Base-by-base conservation (phyloP, 176 grass and related monocot genomes). In the Oryza officinalis region DNA sequence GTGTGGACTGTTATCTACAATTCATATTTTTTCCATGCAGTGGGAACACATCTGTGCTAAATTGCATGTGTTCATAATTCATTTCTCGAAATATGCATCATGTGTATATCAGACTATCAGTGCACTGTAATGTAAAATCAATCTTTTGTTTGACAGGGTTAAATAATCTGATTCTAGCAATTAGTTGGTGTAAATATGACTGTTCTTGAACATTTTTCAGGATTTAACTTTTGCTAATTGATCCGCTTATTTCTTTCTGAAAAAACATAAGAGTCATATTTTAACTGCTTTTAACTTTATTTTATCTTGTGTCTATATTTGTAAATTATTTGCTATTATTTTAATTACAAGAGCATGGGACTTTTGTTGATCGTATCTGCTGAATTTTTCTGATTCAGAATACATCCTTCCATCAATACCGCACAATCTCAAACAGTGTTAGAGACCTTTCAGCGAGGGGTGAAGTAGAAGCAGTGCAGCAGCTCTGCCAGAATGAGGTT, bases 381-480 rank as follows among this genome's bases (percentile, higher is more conserved):
- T 60, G 18, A 4, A 30, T 84, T 72, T 72, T 40, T 83, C 64
- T 84, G 74, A 89, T 89, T 45, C 83, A 99, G 96, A 99, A 99
- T 68, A 68, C 85, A 18, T 84, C 85, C 43, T 94, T 86, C 82
- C 81, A 68, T 77, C 91, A 99, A 91, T 92, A 94, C 37, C 89
- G 96, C 13, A 28, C 76, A 15, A 67, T 92, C 41, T 86, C 95
- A 72, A 84, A 49, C 81, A 92, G 80, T 80, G 96, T 87, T 67
- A 92, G 81, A 86, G 91, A 90, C 41, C 84, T 87, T 54, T 90
- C 96, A 69, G 76, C 87, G 46, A 95, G 87, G 85, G 95, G 80
- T 83, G 88, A 94, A 83, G 2, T 96, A 73, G n/a, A 81, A 83
- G 69, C 82, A 85, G 47, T 99, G 63, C 77, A 96, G 83, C 89